Conservation (phyloP, 1,284 basidiomycete genomes). For the Sporisorium scitamineum region DNA sequence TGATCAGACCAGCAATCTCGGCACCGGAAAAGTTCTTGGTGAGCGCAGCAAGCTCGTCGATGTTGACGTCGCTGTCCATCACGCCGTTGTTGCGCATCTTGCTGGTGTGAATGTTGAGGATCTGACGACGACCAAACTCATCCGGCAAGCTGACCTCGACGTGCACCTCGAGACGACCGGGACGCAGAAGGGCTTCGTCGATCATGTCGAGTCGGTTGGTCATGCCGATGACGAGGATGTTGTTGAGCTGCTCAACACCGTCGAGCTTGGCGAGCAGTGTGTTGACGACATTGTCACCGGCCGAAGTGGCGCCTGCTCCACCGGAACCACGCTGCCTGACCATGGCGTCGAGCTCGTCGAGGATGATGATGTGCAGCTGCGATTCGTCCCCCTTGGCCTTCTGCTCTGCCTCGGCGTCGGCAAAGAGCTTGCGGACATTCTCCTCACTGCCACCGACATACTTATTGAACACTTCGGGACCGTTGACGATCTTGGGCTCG, state of each 20-base stretch:
- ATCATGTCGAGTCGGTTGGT: slow-evolving; percentile 99
- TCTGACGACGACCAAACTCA: slow-evolving; percentile 90
- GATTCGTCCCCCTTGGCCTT: slow-evolving; percentile 99
- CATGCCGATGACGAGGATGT: slow-evolving; percentile 99
- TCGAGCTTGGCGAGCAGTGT: slow-evolving; percentile 99
- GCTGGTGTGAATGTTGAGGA: slow-evolving; percentile 92
- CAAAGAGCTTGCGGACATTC: slow-evolving; percentile 97
- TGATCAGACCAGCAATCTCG: slow-evolving; percentile 94
- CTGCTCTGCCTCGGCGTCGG: slow-evolving; percentile 98
- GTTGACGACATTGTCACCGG: slow-evolving; percentile 98
- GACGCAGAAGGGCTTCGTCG: slow-evolving; percentile 95
- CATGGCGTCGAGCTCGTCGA: slow-evolving; percentile 98
- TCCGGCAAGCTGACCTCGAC: slow-evolving; percentile 99
- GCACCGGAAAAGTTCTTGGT: slow-evolving; percentile 99
- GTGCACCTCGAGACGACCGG: slow-evolving; percentile 99
- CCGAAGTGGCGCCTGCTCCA: slow-evolving; percentile 82
- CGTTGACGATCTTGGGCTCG: slow-evolving; percentile 98
- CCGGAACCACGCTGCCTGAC: slow-evolving; percentile 88
- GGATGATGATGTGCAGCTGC: slow-evolving; percentile 98
- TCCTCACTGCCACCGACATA: slow-evolving; percentile 98
- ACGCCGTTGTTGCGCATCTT: slow-evolving; percentile 94
- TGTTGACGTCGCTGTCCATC: slow-evolving; percentile 88
- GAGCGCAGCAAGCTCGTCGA: slow-evolving; percentile 82
- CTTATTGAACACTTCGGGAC: slow-evolving; percentile 97
- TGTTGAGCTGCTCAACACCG: slow-evolving; percentile 98